phyloP scores from a whole-genome alignment of 2,329 filamentous ascomycete species.

The Hypoxylon sp. region DNA sequence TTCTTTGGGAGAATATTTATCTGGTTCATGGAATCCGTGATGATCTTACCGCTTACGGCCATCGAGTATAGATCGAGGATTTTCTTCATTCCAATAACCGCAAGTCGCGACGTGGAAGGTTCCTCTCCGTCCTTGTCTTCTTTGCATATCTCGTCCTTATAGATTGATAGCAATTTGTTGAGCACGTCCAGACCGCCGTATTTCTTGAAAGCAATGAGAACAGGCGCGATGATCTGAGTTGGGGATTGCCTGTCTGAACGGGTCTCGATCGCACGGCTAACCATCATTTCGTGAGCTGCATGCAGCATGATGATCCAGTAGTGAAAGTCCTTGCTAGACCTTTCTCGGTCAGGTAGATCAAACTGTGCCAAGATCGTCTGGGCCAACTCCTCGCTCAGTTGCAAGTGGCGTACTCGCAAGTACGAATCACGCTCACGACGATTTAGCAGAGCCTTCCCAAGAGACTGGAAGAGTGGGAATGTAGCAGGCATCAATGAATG shows the following conservation, averaged over 20 bases:
- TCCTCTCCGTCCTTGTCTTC: conserved; percentile 54
- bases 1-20: conserved; percentile 53
- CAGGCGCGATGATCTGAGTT: conserved; percentile 71
- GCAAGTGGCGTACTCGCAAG: conserved; percentile 61
- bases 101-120: conserved; percentile 57
- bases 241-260: conserved; percentile 59
- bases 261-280: conserved; percentile 65
- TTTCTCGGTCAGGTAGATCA: conserved; percentile 54
- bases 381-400: conserved; percentile 72
- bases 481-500: conserved; percentile 80
- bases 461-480: conserved; percentile 84
- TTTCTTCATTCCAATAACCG: conserved; percentile 73
- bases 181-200: conserved; percentile 78
- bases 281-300: conserved; percentile 78
- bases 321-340: conserved; percentile 71
- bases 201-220: conserved; percentile 88
- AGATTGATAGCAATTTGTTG: conserved; percentile 75
- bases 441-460: conserved; percentile 82
- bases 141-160: conserved; percentile 64
- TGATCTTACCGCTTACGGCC: conserved; percentile 78
- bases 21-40: conserved; percentile 77
- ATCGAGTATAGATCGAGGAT: conserved; percentile 84
- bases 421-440: conserved; percentile 76
- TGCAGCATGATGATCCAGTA: conserved; percentile 86
- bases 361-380: conserved; percentile 75